Evolutionary conservation across 139 green algal genomes (phyloP).

Genomic region (Ulvella scutata): DNA sequence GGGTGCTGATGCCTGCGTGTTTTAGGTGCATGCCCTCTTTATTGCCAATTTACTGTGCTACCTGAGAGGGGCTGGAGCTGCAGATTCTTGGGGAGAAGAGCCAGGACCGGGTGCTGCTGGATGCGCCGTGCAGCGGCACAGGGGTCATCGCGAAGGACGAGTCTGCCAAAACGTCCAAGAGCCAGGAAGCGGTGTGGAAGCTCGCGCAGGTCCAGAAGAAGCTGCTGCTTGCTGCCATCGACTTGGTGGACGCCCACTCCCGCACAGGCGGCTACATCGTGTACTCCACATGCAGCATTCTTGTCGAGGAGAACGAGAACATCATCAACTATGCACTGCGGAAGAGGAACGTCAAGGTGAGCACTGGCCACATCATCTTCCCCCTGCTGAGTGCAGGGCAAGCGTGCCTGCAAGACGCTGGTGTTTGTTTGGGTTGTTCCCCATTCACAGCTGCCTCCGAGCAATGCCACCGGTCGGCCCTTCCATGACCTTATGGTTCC

Average conservation of each 20-base stretch:
- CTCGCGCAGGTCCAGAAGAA: conserved; percentile 91
- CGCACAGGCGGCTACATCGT: conserved; percentile 75
- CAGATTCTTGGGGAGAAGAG: conserved; percentile 62
- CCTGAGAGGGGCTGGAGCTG: neutral
- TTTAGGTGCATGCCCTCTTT: neutral
- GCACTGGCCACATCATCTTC: too few relatives aligned
- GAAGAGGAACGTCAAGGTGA: conserved; percentile 91
- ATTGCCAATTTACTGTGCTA: neutral
- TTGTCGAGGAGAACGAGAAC: conserved; percentile 97
- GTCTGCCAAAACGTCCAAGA: conserved; percentile 77
- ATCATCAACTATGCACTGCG: conserved; percentile 92
- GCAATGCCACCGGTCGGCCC: too few relatives aligned
- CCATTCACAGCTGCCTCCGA: too few relatives aligned
- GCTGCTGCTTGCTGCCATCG: conserved; percentile 93
- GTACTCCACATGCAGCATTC: conserved; percentile 97
- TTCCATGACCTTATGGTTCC: too few relatives aligned
- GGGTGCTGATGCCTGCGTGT: neutral
- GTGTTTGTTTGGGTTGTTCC: too few relatives aligned
- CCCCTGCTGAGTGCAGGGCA: too few relatives aligned
- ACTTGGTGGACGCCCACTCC: conserved; percentile 75
- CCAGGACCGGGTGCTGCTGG: conserved; percentile 88
- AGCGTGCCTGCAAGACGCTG: too few relatives aligned
- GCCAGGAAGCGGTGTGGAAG: conserved; percentile 75
- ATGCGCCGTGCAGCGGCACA: conserved; percentile 95
- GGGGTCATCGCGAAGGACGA: conserved; percentile 91